Percentiles rank a stretch among this genome's conserved stretches.
phyloP scores from a whole-genome alignment of 805 yeast species.

The Candida stauntonica region DNA sequence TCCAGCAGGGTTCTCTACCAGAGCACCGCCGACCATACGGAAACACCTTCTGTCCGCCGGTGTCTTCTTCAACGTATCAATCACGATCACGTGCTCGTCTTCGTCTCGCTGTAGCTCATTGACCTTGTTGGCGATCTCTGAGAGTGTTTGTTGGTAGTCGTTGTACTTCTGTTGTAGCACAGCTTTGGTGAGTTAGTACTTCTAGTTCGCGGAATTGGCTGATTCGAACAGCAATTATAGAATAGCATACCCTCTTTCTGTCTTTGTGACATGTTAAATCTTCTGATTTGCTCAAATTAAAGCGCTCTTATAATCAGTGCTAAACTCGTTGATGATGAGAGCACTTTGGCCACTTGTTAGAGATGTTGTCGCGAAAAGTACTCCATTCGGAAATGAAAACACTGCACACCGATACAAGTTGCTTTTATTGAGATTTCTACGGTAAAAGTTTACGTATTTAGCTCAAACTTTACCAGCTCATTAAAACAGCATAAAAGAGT shows the following conservation, averaged over 20 bases:
- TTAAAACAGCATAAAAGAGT: too few species aligned
- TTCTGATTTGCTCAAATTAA: background rate
- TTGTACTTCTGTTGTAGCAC: constrained; percentile 46
- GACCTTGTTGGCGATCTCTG: constrained; percentile 41
- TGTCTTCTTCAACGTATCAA: constrained; percentile 49
- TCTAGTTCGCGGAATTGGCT: too few species aligned
- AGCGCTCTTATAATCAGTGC: background rate
- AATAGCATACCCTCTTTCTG: constrained; percentile 10
- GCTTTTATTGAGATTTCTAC: too few species aligned
- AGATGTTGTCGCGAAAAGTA: too few species aligned
- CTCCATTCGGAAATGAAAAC: too few species aligned
- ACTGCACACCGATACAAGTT: too few species aligned
- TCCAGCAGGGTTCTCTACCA: constrained; percentile 77
- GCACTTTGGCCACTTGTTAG: too few species aligned
- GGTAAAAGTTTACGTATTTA: too few species aligned
- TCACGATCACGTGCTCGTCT: constrained; percentile 48
- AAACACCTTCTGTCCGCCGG: constrained; percentile 70
- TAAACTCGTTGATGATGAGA: too few species aligned
- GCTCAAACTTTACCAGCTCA: too few species aligned
- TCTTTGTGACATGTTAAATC: constrained; percentile 9
- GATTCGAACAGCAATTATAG: too few species aligned
- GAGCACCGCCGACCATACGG: constrained; percentile 91
- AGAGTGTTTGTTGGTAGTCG: constrained; percentile 45
- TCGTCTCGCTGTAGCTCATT: constrained; percentile 45
- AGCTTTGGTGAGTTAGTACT: background rate